phyloP scores from a whole-genome alignment of 306 rosid genomes.

The Crataegus laevigata region DNA sequence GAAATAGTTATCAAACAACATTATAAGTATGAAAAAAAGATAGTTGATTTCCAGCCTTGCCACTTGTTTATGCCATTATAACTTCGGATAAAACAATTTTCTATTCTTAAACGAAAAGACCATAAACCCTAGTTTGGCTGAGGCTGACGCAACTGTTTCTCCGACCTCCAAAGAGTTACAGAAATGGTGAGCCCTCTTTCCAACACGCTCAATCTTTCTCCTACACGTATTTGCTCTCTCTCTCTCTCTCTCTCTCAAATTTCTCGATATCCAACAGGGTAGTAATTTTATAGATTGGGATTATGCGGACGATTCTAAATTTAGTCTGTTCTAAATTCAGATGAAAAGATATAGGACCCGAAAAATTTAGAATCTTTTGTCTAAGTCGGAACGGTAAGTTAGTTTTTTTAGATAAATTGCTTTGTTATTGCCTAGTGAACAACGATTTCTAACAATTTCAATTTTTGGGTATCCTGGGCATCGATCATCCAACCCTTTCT shows the following conservation, averaged over 20 bases:
- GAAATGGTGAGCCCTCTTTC: slow-evolving; percentile 10
- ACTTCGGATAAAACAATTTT: too few relatives aligned
- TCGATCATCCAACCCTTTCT: neutral
- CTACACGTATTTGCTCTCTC: neutral
- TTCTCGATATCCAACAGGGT: neutral
- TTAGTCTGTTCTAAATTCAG: neutral
- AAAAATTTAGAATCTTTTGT: neutral
- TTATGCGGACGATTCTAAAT: neutral
- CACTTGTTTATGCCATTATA: too few relatives aligned
- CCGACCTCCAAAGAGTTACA: neutral
- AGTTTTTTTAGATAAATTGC: neutral
- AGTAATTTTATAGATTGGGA: neutral
- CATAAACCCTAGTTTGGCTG: neutral
- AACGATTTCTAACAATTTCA: neutral
- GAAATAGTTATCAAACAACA: too few relatives aligned
- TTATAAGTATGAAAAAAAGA: too few relatives aligned
- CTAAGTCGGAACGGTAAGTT: neutral
- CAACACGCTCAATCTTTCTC: neutral
- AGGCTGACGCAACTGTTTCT: neutral
- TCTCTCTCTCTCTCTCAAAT: too few relatives aligned
- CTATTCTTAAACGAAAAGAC: neutral
- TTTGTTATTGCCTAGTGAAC: neutral
- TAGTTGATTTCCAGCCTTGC: too few relatives aligned
- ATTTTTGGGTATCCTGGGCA: neutral
- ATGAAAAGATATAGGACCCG: neutral